These are phyloP conservation scores for Dalechampia spathulata DNA, from an alignment of 441 rosid genomes.

Conservation along the genomic window DNA sequence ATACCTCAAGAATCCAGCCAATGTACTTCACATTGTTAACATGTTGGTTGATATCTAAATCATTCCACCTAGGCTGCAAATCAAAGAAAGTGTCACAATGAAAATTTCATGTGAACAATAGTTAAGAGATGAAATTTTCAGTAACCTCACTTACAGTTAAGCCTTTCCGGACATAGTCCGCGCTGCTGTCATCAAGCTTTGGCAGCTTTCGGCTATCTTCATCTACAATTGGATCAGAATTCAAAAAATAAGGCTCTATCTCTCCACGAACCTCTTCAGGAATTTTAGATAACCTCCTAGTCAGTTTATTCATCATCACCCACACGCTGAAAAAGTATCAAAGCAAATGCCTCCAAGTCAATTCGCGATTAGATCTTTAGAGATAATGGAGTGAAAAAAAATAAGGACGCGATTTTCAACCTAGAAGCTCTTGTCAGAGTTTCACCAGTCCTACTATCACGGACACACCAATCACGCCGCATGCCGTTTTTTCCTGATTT, in stretches of 20 bases:
- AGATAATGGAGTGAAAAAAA: not conserved
- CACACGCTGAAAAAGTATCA: constrained; percentile 62
- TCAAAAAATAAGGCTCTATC: constrained; percentile 66
- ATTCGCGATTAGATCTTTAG: not conserved
- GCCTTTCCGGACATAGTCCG: constrained; percentile 67
- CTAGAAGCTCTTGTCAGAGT: constrained; percentile 85
- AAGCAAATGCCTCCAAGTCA: constrained; percentile 3
- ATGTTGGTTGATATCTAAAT: constrained; percentile 96
- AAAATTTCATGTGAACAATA: constrained; percentile 6
- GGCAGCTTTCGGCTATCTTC: constrained; percentile 88
- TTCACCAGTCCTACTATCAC: constrained; percentile 75
- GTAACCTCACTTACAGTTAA: constrained; percentile 56
- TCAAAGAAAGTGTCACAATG: not conserved
- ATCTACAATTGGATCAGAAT: constrained; percentile 56
- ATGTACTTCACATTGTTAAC: constrained; percentile 98
- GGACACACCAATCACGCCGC: constrained; percentile 95
- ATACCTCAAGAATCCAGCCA: constrained; percentile 96
- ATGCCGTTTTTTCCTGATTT: constrained; percentile 91
- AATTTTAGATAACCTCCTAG: constrained; percentile 86
- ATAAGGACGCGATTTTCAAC: constrained; percentile 24
- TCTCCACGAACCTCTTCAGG: constrained; percentile 92
- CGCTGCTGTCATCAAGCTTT: constrained; percentile 72
- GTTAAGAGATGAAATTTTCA: not conserved
- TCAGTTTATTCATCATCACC: constrained; percentile 99
- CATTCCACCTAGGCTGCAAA: constrained; percentile 95